phyloP scores from a whole-genome alignment of 2,329 filamentous ascomycete species.

The Trematosphaeria pertusa region DNA sequence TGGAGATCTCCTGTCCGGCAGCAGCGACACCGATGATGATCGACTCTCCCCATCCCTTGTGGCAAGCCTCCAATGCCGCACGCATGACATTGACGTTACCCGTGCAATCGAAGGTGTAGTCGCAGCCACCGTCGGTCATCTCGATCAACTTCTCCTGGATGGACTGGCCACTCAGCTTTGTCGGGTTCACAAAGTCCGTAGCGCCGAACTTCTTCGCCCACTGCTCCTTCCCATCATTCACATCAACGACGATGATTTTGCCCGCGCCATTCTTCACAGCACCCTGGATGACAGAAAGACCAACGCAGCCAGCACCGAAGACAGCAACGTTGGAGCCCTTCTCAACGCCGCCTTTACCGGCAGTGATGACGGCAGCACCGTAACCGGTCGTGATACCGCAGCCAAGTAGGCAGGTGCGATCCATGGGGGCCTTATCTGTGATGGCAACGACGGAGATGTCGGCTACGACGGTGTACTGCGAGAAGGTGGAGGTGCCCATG shows the following conservation, averaged over 20 bases:
- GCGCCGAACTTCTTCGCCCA: constrained; percentile 96
- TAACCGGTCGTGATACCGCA: constrained; percentile 99
- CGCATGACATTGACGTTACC: constrained; percentile 97
- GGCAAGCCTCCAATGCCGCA: constrained; percentile 93
- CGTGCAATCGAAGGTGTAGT: constrained; percentile 99
- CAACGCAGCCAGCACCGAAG: constrained; percentile 96
- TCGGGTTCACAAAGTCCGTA: constrained; percentile 94
- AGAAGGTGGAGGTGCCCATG: constrained; percentile 99
- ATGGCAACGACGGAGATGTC: constrained; percentile 98
- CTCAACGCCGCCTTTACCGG: constrained; percentile 73
- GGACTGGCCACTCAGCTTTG: constrained; percentile 69
- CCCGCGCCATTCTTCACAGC: constrained; percentile 82
- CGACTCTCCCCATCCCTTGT: constrained; percentile 99
- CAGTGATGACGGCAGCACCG: constrained; percentile 92
- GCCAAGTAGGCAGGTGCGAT: constrained; percentile 92
- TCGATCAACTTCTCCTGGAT: constrained; percentile 93
- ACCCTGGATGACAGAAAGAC: constrained; percentile 93
- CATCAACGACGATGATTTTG: constrained; percentile 78
- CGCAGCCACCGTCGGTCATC: constrained; percentile 96
- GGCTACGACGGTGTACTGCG: constrained; percentile 97
- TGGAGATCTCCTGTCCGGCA: constrained; percentile 93
- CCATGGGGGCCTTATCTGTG: constrained; percentile 88
- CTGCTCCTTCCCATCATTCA: constrained; percentile 89
- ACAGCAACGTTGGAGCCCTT: constrained; percentile 88
- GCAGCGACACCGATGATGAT: constrained; percentile 98